phyloP scores from a whole-genome alignment of 2,329 filamentous ascomycete species.

The Colletotrichum lini region DNA sequence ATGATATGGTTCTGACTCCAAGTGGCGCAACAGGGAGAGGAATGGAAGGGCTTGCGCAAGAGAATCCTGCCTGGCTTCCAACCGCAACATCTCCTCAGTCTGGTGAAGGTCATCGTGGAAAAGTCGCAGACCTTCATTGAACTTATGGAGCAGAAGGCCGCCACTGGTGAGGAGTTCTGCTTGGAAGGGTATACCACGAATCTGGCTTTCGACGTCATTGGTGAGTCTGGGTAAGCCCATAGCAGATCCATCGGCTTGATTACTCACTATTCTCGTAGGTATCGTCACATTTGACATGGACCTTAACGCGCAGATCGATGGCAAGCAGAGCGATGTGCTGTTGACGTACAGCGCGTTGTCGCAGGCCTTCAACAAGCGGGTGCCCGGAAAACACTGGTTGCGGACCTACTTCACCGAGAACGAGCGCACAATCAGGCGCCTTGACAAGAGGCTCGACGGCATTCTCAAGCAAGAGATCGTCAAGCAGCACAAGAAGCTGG shows the following conservation, averaged over 20 bases:
- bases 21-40: constrained; percentile 19
- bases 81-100: constrained; percentile 48
- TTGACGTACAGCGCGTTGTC: constrained; percentile 41
- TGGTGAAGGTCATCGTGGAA: constrained; percentile 49
- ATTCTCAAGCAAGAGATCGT: constrained; percentile 44
- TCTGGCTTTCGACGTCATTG: constrained; percentile 58
- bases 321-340: constrained; percentile 47
- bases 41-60: constrained; percentile 35
- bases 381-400: constrained; percentile 46
- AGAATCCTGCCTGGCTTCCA: constrained; percentile 33
- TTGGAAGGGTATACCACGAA: constrained; percentile 49
- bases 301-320: constrained; percentile 50
- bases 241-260: constrained; percentile 27
- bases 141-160: constrained; percentile 49
- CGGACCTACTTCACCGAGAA: constrained; percentile 43
- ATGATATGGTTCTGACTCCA: not conserved
- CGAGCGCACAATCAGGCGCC: constrained; percentile 46
- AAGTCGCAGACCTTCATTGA: constrained; percentile 34
- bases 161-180: constrained; percentile 47
- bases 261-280: constrained; percentile 29
- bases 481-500: constrained; percentile 32
- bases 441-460: constrained; percentile 45
- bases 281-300: constrained; percentile 53
- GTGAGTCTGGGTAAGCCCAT: constrained; percentile 19
- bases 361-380: constrained; percentile 41